Conservation (phyloP, 805 yeast species). For the Ogataea thermomethanolica region DNA sequence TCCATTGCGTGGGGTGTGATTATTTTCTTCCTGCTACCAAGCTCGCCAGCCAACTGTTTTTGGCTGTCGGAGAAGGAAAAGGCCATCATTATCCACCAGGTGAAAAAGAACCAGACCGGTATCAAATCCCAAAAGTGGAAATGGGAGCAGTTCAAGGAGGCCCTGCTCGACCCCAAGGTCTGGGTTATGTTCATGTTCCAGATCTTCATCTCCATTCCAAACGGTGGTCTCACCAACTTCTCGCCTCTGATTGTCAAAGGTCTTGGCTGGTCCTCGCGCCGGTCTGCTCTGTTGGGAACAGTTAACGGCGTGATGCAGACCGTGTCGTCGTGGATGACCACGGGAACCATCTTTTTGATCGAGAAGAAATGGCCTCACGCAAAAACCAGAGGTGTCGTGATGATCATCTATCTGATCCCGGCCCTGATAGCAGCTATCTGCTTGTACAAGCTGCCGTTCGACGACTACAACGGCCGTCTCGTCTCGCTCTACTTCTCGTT, state of each 20-base stretch:
- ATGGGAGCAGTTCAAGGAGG: conserved; percentile 53
- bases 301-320: conserved; percentile 35
- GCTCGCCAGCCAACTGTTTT: conserved; percentile 52
- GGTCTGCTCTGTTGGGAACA: conserved; percentile 34
- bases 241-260: conserved; percentile 35
- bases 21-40: conserved; percentile 40
- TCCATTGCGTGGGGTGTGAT: conserved; percentile 49
- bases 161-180: conserved; percentile 47
- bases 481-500: conserved; percentile 25
- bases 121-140: conserved; percentile 55
- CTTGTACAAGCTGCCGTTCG: conserved; percentile 29
- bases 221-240: conserved; percentile 56
- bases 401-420: conserved; percentile 29
- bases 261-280: conserved; percentile 27
- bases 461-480: conserved; percentile 21
- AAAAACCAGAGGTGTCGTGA: conserved; percentile 23
- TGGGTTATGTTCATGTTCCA: conserved; percentile 47
- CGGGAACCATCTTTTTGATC: conserved; percentile 45
- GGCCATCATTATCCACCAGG: conserved; percentile 48
- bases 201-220: conserved; percentile 48
- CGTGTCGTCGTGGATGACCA: conserved; percentile 29
- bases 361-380: conserved; percentile 44
- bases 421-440: conserved; percentile 30
- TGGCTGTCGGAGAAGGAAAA: conserved; percentile 47
- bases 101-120: conserved; percentile 58